A percentile compares a stretch with the other conserved stretches of the same genome.
Evolutionary conservation across 192 early-diverging fungal species (phyloP).

Genomic region (Gryganskiella cystojenkinii): DNA sequence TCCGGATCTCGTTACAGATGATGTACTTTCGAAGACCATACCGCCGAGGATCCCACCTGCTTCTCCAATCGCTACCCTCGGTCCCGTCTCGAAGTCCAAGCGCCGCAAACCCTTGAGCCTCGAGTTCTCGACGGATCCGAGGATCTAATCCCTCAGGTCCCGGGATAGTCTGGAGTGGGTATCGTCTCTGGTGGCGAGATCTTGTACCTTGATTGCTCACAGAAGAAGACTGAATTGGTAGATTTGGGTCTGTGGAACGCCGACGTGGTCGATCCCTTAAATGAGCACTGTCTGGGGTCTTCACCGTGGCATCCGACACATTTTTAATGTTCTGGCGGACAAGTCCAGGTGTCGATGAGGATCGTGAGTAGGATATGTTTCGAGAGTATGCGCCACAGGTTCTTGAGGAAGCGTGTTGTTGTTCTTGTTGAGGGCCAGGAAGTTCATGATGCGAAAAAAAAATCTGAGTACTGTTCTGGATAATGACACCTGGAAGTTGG

Average conservation of each 20-base stretch:
- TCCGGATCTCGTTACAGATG: slow-evolving; percentile 15
- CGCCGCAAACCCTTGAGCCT: slow-evolving; percentile 22
- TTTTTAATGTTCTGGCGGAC: too few species aligned
- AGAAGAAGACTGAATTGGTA: too few species aligned
- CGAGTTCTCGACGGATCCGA: slow-evolving; percentile 22
- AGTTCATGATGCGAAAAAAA: neutral
- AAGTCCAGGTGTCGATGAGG: too few species aligned
- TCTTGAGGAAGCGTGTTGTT: neutral
- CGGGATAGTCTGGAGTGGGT: slow-evolving; percentile 26
- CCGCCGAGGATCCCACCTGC: slow-evolving; percentile 35
- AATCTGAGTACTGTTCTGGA: neutral
- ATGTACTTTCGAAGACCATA: slow-evolving; percentile 38
- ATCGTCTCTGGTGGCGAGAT: neutral
- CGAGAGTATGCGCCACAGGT: too few species aligned
- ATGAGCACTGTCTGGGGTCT: too few species aligned
- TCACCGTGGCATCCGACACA: too few species aligned
- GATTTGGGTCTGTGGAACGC: too few species aligned
- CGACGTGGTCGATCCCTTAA: too few species aligned
- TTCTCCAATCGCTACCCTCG: neutral
- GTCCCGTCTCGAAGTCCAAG: slow-evolving; percentile 12
- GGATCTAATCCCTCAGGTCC: slow-evolving; percentile 36
- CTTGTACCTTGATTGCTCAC: neutral
- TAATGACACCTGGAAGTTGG: neutral
- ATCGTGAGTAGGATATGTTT: too few species aligned
- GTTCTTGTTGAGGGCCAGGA: neutral